Conservation (phyloP, 495 filamentous ascomycete genomes). For the Penicillium tannophilum region DNA sequence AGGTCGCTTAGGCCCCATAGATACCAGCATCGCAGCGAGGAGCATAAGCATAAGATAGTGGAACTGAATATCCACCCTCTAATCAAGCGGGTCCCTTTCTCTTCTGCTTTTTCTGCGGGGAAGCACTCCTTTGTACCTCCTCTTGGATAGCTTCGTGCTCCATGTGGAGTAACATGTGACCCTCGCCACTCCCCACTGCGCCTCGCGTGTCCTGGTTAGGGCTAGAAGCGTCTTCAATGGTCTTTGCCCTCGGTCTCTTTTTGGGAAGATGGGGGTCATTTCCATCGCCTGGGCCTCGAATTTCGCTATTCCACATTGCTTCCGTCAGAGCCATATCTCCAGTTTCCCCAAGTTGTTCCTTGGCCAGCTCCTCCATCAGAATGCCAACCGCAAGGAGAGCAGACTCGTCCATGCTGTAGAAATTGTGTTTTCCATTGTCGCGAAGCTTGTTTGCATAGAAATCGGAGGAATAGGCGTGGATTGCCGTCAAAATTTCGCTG, state of each 20-base stretch:
- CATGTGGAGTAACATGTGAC: slow-evolving; percentile 7
- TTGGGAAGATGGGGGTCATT: background rate
- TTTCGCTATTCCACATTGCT: slow-evolving; percentile 34
- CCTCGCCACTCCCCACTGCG: slow-evolving; percentile 29
- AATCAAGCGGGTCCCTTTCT: background rate
- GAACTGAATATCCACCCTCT: background rate
- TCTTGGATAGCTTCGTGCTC: background rate
- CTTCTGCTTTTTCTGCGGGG: slow-evolving; percentile 5
- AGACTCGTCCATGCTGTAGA: slow-evolving; percentile 79
- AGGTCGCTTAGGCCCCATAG: background rate
- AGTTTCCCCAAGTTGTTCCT: slow-evolving; percentile 63
- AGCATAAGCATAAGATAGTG: background rate
- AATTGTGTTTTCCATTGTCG: slow-evolving; percentile 46
- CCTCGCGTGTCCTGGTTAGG: slow-evolving; percentile 28
- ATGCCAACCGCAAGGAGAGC: slow-evolving; percentile 81
- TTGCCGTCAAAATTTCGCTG: slow-evolving; percentile 71
- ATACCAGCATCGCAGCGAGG: background rate
- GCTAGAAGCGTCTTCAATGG: slow-evolving; percentile 20
- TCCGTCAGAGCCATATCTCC: slow-evolving; percentile 80
- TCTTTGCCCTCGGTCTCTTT: slow-evolving; percentile 20
- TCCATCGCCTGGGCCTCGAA: slow-evolving; percentile 13
- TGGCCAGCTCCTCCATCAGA: slow-evolving; percentile 74
- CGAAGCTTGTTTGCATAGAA: slow-evolving; percentile 59
- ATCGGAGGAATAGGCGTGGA: slow-evolving; percentile 74
- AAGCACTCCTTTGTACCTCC: background rate